phyloP scores from a whole-genome alignment of 1,284 basidiomycete genomes.

The Bjerkandera adusta region DNA sequence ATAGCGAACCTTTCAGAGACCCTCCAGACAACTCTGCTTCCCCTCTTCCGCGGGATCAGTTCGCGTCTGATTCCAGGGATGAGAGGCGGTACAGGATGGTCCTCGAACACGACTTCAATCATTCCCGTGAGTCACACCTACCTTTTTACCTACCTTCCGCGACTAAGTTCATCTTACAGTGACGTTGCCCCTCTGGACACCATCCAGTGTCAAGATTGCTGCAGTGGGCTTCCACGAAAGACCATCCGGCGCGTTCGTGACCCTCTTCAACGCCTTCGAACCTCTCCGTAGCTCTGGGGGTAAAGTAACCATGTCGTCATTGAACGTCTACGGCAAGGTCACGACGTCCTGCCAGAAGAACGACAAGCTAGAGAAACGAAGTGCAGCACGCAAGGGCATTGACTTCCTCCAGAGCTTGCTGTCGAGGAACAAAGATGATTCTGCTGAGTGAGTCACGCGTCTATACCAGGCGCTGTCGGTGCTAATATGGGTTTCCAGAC shows the following conservation, averaged over 20 bases:
- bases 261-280: conserved; percentile 64
- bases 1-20: conserved; percentile 1
- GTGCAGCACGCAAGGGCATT: conserved; percentile 49
- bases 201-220: conserved; percentile 56
- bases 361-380: conserved; percentile 51
- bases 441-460: conserved; percentile 29
- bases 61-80: conserved; percentile 43
- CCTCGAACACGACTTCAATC: conserved; percentile 65
- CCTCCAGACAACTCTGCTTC: too few relatives aligned
- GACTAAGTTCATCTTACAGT: conserved; percentile 38
- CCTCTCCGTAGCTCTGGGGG: conserved; percentile 40
- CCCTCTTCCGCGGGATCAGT: conserved; percentile 44
- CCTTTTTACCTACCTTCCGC: not conserved
- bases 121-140: conserved; percentile 47
- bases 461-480: not conserved
- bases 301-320: conserved; percentile 40
- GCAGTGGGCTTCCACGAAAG: conserved; percentile 71
- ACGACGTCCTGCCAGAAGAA: conserved; percentile 39
- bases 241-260: conserved; percentile 61
- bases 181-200: conserved; percentile 69
- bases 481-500: conserved; percentile 29
- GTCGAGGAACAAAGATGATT: conserved; percentile 33
- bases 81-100: conserved; percentile 62
- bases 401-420: conserved; percentile 57
- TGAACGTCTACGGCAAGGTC: conserved; percentile 46